A percentile compares a stretch with the other conserved stretches of the same genome.
These are phyloP conservation scores for Botrytis paeoniae DNA, from an alignment of 2,329 filamentous ascomycete species.

Conservation along the genomic window DNA sequence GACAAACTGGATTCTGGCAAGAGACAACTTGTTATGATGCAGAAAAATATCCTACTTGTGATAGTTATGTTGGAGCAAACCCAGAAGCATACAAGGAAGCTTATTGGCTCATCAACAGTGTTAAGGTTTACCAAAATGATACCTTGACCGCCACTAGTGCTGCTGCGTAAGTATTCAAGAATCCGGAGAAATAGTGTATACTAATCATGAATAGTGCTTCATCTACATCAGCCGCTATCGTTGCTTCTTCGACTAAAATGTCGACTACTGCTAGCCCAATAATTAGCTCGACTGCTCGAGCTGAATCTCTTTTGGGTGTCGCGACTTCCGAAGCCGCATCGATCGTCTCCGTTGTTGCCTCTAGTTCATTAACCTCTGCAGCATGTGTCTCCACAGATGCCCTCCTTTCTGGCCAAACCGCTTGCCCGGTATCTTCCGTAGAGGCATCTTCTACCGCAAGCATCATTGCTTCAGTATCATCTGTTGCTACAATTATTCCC, in stretches of 20 bases:
- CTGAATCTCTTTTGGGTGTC: background rate
- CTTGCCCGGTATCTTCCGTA: background rate
- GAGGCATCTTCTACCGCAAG: background rate
- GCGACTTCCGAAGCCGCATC: background rate
- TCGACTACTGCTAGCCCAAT: slow-evolving; percentile 1
- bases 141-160: slow-evolving; percentile 37
- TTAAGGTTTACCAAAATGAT: slow-evolving; percentile 33
- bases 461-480: background rate
- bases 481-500: background rate
- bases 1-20: slow-evolving; percentile 52
- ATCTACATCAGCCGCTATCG: background rate
- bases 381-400: slow-evolving; percentile 1
- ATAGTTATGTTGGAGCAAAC: slow-evolving; percentile 32
- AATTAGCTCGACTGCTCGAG: slow-evolving; percentile 1
- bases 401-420: slow-evolving; percentile 5
- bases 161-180: background rate
- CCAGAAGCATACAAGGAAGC: slow-evolving; percentile 28
- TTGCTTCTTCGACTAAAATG: background rate
- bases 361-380: background rate
- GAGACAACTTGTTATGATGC: slow-evolving; percentile 42
- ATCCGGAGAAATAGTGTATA: background rate
- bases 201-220: slow-evolving; percentile 5
- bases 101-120: slow-evolving; percentile 34
- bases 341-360: background rate
- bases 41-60: slow-evolving; percentile 37